A percentile compares a stretch with the other conserved stretches of the same genome.
Conservation (phyloP, 1,284 basidiomycete genomes). For the Ganoderma boninense region DNA sequence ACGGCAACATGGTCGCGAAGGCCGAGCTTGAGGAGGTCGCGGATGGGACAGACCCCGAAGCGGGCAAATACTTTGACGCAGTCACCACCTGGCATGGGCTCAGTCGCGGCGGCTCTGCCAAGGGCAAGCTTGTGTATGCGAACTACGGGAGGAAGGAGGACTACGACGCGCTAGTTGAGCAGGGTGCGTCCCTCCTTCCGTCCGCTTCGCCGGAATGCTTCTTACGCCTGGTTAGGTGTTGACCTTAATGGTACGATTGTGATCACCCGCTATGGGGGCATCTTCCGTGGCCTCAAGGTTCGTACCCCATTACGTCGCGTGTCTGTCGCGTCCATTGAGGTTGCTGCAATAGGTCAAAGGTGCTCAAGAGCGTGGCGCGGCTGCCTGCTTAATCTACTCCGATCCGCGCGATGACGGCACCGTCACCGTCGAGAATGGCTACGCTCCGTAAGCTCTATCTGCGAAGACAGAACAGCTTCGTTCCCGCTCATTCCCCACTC, state of each 20-base stretch:
- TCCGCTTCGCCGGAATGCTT: background rate
- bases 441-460: conserved; percentile 47
- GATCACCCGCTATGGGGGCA: conserved; percentile 80
- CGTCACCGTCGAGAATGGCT: conserved; percentile 81
- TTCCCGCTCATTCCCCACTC: background rate
- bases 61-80: conserved; percentile 62
- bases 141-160: conserved; percentile 80
- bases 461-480: too few relatives aligned
- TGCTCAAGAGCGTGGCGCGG: conserved; percentile 85
- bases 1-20: conserved; percentile 65
- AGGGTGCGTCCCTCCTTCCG: conserved; percentile 28
- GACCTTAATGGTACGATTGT: conserved; percentile 84
- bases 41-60: conserved; percentile 69
- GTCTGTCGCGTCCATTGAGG: background rate
- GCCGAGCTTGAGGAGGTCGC: conserved; percentile 76
- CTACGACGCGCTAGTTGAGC: conserved; percentile 41
- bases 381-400: conserved; percentile 80
- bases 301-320: conserved; percentile 6
- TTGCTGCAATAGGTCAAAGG: conserved; percentile 66
- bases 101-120: conserved; percentile 67
- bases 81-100: conserved; percentile 79
- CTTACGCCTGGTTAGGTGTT: conserved; percentile 51
- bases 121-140: conserved; percentile 81
- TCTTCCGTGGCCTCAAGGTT: conserved; percentile 89
- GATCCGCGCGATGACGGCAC: conserved; percentile 94